These are phyloP conservation scores for Ambrosiella xylebori DNA, from an alignment of 2,329 filamentous ascomycete genomes.

Conservation along the genomic window DNA sequence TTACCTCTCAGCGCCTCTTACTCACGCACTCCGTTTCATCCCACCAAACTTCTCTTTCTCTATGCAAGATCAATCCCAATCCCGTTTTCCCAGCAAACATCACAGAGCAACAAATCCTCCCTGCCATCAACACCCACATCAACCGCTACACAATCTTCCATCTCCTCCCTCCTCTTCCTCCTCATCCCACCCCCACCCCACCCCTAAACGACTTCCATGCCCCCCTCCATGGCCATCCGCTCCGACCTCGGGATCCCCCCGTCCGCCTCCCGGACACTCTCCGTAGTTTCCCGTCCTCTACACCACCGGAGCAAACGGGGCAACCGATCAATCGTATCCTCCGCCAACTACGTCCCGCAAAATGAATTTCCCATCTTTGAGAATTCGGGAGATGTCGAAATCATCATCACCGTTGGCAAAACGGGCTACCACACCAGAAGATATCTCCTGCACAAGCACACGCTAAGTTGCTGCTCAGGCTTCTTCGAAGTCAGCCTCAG, in stretches of 20 bases:
- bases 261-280: constrained; percentile 33
- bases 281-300: constrained; percentile 43
- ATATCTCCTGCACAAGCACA: constrained; percentile 76
- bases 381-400: constrained; percentile 84
- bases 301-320: constrained; percentile 47
- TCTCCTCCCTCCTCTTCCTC: background rate
- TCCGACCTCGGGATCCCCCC: constrained; percentile 17
- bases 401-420: constrained; percentile 48
- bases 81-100: no score
- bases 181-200: background rate
- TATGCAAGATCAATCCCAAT: no score
- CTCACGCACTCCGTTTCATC: no score
- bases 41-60: no score
- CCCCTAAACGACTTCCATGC: background rate
- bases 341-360: constrained; percentile 48
- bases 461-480: constrained; percentile 74
- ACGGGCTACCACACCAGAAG: constrained; percentile 45
- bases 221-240: background rate
- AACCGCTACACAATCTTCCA: background rate
- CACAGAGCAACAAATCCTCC: no score
- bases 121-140: no score
- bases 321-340: constrained; percentile 65
- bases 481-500: constrained; percentile 83
- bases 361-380: constrained; percentile 91
- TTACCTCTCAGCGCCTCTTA: no score